phyloP scores from a whole-genome alignment of 192 early-diverging fungal species.

The Backusella tuberculispora region DNA sequence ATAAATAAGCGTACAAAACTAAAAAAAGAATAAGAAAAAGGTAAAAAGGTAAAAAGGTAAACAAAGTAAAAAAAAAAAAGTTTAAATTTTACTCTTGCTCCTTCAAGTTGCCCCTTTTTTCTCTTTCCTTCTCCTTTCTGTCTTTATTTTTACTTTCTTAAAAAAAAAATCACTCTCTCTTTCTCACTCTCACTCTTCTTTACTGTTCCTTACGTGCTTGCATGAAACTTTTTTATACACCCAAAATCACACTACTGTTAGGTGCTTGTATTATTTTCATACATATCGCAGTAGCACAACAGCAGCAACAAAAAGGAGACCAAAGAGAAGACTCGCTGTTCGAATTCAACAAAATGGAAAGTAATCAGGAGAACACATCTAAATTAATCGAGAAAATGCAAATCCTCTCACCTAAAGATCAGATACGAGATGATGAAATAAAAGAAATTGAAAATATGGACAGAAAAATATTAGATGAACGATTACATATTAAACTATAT shows the following conservation, averaged over 20 bases:
- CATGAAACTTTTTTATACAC: not conserved
- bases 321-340: not conserved
- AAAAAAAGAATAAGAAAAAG: too few species aligned
- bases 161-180: too few species aligned
- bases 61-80: too few species aligned
- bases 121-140: not conserved
- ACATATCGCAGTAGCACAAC: not conserved
- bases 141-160: too few species aligned
- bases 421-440: conserved; percentile 13
- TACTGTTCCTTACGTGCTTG: not conserved
- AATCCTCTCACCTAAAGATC: not conserved
- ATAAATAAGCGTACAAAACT: too few species aligned
- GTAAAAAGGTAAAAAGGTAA: too few species aligned
- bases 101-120: not conserved
- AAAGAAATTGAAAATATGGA: conserved; percentile 21
- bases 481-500: not conserved
- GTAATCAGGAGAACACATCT: not conserved
- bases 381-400: not conserved
- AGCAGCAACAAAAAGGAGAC: not conserved
- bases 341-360: conserved; percentile 11
- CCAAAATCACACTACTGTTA: not conserved
- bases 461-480: not conserved
- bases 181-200: not conserved
- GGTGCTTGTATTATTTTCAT: not conserved
- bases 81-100: too few species aligned